These are phyloP conservation scores for Erucastrum elatum DNA, from an alignment of 345 rosid genomes.

Conservation along the genomic window DNA sequence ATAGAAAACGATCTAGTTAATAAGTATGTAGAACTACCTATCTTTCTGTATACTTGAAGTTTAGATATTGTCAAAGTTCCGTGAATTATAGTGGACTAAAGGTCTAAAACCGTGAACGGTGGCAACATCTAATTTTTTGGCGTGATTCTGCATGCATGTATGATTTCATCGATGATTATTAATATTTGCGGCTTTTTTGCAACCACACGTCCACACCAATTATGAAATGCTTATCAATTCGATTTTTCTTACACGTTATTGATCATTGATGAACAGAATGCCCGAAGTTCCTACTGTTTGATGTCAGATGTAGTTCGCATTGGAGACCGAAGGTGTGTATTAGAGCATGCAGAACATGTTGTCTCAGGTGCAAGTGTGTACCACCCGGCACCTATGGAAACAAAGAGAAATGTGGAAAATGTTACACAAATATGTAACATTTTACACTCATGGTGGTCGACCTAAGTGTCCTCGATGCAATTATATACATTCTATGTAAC, in stretches of 20 bases:
- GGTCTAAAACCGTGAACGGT: not conserved
- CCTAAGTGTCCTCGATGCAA: not conserved
- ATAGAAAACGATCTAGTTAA: not conserved
- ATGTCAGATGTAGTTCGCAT: not conserved
- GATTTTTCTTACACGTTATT: not conserved
- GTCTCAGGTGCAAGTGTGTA: not conserved
- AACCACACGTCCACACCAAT: not conserved
- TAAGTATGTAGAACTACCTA: not conserved
- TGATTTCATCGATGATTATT: too few species aligned
- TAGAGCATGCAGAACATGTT: slow-evolving; percentile 2
- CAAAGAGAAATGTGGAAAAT: not conserved
- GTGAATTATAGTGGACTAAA: not conserved
- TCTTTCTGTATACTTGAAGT: not conserved
- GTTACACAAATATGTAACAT: not conserved
- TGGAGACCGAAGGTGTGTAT: not conserved
- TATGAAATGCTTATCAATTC: not conserved
- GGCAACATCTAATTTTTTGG: not conserved
- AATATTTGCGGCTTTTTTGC: too few species aligned
- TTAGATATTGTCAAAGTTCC: not conserved
- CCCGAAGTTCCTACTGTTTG: not conserved
- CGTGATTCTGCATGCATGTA: too few species aligned
- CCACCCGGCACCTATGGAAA: not conserved
- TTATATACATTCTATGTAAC: not conserved
- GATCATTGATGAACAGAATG: not conserved
- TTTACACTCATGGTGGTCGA: not conserved